These are phyloP conservation scores for Colletotrichum australisinense DNA, from an alignment of 2,329 filamentous ascomycete species.

Conservation along the genomic window DNA sequence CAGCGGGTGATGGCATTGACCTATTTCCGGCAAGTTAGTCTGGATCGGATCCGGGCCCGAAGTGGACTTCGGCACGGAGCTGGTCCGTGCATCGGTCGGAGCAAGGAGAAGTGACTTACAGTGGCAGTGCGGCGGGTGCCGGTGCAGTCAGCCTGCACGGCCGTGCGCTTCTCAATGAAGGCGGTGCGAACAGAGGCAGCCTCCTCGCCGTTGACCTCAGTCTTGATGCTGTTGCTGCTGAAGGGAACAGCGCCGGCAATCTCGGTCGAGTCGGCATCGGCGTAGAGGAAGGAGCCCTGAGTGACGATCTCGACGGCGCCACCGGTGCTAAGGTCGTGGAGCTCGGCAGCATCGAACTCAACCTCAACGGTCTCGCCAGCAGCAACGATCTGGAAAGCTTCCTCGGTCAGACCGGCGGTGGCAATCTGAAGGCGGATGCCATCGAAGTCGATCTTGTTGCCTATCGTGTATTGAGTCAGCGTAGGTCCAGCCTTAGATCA, in stretches of 20 bases:
- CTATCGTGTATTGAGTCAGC: not conserved
- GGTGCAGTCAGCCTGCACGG: slow-evolving; percentile 65
- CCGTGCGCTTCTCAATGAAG: slow-evolving; percentile 61
- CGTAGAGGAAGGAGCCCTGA: slow-evolving; percentile 66
- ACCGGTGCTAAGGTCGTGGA: slow-evolving; percentile 62
- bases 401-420: slow-evolving; percentile 55
- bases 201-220: slow-evolving; percentile 66
- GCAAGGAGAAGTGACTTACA: not conserved
- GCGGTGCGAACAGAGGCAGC: slow-evolving; percentile 62
- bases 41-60: not conserved
- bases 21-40: not conserved
- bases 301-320: slow-evolving; percentile 68
- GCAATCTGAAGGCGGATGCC: slow-evolving; percentile 63
- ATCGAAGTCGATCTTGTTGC: slow-evolving; percentile 57
- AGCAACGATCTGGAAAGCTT: slow-evolving; percentile 62
- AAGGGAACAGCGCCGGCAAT: slow-evolving; percentile 67
- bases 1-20: slow-evolving; percentile 65
- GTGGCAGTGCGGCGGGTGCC: slow-evolving; percentile 57
- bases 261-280: slow-evolving; percentile 62
- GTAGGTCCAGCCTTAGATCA: not conserved
- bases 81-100: not conserved
- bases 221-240: slow-evolving; percentile 67
- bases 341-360: slow-evolving; percentile 65
- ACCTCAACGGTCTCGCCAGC: slow-evolving; percentile 62
- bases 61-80: not conserved